A percentile compares a stretch with the other conserved stretches of the same genome.
phyloP scores from a whole-genome alignment of 2,329 filamentous ascomycete genomes.

The Cladosporium sphaerospermum region DNA sequence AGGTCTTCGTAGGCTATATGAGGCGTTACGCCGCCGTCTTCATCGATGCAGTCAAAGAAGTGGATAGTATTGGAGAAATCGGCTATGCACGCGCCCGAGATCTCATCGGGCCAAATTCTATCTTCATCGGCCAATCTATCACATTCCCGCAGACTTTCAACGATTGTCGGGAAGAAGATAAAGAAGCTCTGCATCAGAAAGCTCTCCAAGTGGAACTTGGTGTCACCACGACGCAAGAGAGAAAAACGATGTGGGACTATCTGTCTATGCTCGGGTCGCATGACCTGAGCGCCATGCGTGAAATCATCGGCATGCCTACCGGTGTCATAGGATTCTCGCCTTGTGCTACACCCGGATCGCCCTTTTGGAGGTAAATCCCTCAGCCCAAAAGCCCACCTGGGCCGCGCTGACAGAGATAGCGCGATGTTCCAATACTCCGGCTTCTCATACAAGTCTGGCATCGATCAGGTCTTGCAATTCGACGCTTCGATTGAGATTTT shows the following conservation, averaged over 20 bases:
- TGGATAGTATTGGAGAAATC: constrained; percentile 39
- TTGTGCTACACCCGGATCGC: constrained; percentile 28
- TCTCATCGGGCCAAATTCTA: constrained; percentile 46
- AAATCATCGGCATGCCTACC: constrained; percentile 43
- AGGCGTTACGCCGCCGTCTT: constrained; percentile 51
- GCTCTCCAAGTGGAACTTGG: constrained; percentile 29
- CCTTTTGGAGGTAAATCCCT: constrained; percentile 12
- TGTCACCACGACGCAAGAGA: constrained; percentile 20
- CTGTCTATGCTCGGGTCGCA: constrained; percentile 44
- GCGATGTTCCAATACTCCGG: constrained; percentile 38
- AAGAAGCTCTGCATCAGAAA: constrained; percentile 14
- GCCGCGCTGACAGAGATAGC: constrained; percentile 11
- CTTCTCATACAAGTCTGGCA: constrained; percentile 51
- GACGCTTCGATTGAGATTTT: constrained; percentile 48
- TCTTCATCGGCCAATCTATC: constrained; percentile 42
- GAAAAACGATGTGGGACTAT: constrained; percentile 33
- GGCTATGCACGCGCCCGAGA: constrained; percentile 48
- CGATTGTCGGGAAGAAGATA: constrained; percentile 12
- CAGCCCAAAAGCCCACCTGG: too few relatives aligned
- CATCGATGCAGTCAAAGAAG: constrained; percentile 32
- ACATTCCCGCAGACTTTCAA: constrained; percentile 38
- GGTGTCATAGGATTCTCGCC: constrained; percentile 33
- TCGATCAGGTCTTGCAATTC: constrained; percentile 45
- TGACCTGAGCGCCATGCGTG: constrained; percentile 47
- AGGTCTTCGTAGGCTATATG: constrained; percentile 52